phyloP scores from a whole-genome alignment of 2,329 filamentous ascomycete genomes.

The Cladosporium sp. region DNA sequence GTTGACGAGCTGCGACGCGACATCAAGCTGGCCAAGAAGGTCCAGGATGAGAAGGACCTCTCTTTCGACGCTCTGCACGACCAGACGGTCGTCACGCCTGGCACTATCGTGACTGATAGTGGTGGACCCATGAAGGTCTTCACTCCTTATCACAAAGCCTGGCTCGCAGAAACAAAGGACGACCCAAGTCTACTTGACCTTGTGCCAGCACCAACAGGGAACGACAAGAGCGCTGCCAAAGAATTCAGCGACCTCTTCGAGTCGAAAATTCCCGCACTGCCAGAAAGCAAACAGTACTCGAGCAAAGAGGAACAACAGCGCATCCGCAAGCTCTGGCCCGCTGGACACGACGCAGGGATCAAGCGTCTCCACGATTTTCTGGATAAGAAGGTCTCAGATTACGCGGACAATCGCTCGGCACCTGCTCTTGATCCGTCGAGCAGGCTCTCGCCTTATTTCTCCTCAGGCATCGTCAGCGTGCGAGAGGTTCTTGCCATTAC shows the following conservation, averaged over 20 bases:
- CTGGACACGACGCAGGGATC: constrained; percentile 47
- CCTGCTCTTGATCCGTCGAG: constrained; percentile 47
- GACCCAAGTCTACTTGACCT: constrained; percentile 49
- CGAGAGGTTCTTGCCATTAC: constrained; percentile 49
- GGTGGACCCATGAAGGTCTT: constrained; percentile 56
- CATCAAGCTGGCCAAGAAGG: constrained; percentile 45
- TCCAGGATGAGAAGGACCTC: constrained; percentile 39
- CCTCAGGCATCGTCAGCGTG: constrained; percentile 48
- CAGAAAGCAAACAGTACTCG: constrained; percentile 46
- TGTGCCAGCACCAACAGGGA: constrained; percentile 45
- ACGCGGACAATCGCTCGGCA: constrained; percentile 46
- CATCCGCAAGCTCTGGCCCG: constrained; percentile 49
- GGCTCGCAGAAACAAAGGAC: constrained; percentile 48
- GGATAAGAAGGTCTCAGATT: constrained; percentile 40
- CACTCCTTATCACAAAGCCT: constrained; percentile 53
- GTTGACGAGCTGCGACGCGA: constrained; percentile 77
- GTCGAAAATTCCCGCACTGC: constrained; percentile 43
- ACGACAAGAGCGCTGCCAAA: constrained; percentile 49
- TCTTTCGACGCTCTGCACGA: constrained; percentile 51
- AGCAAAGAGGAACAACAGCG: constrained; percentile 43
- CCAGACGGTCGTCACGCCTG: constrained; percentile 53
- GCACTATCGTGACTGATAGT: constrained; percentile 44
- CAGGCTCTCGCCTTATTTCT: constrained; percentile 49
- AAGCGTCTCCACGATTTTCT: constrained; percentile 47
- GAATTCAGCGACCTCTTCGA: constrained; percentile 62